Base-by-base conservation (phyloP, 306 rosid genomes). In the Castanea sativa region DNA sequence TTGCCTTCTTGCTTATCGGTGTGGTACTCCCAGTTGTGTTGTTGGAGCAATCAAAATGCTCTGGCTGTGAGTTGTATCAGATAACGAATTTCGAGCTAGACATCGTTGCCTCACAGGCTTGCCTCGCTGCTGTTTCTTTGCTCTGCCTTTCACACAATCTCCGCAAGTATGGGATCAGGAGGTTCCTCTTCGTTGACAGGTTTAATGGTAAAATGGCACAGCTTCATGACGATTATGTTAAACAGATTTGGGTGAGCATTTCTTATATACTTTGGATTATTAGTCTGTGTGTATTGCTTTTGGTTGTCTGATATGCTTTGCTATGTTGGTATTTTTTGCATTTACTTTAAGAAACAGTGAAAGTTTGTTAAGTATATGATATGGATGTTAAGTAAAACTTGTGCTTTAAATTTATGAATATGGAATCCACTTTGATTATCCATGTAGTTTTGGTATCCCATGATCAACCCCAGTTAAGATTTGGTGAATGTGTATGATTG, bases 171-270 rank as follows among this genome's bases (percentile, higher is more conserved):
- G 96, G 97, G 27, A 78, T 93, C 4, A 79, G 97, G 45, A 83
- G 82, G 81, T 91, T 93, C 78, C 94, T 93, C 45, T 91, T 87
- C 53, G 94, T 91, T 63, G 97, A 93, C 76, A 89, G 92, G 25
- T 60, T 79, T 38, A 71, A 27, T 2, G 96, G 92, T 19, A 77
- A 87, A 38, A 69, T 84, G 82, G n/a, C 73, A 16, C 88, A 81
- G 71, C 87, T 87, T 56, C 92, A 81, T 71, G 71, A 86, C n/a
- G 88, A 75, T 63, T 93, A 91, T 58, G 68, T 87, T 8, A 76
- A 73, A n/a, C 92, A 91, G 84, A 86, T 93, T 71, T 78, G 75
- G 91, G 96, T 91, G 45, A 86, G 87, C 30, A 33, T 43, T 29
- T 73, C 57, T 45, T 16, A 68, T 1, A 30, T 23, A 21, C 33